Percentiles rank a stretch among this genome's conserved stretches.
Evolutionary conservation across 352 stramenopile genomes (phyloP).

Genomic region (Blastocystis sp.): DNA sequence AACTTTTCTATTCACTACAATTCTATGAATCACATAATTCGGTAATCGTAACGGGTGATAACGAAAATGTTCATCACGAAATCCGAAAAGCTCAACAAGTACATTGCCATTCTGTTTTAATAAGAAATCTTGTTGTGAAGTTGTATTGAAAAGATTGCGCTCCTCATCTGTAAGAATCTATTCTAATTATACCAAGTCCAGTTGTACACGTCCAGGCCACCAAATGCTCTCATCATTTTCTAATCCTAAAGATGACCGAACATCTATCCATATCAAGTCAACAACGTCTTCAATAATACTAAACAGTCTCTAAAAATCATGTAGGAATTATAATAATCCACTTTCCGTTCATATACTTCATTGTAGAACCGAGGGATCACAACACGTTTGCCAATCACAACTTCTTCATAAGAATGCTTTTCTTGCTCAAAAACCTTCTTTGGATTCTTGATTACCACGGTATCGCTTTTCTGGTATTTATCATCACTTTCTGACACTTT

Average conservation of each 20-base stretch:
- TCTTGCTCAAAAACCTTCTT: not conserved
- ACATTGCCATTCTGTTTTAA: not conserved
- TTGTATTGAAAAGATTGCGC: slow-evolving; percentile 9
- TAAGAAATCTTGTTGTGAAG: not conserved
- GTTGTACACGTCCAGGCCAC: slow-evolving; percentile 26
- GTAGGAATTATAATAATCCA: not conserved
- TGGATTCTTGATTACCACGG: not conserved
- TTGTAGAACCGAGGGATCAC: not conserved
- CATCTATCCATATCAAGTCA: slow-evolving; percentile 28
- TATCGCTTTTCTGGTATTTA: not conserved
- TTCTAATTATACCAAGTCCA: too few species aligned
- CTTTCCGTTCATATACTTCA: not conserved
- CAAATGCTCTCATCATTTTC: not conserved
- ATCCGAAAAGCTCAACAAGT: slow-evolving; percentile 38
- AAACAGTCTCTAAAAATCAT: slow-evolving; percentile 8
- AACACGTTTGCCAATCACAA: not conserved
- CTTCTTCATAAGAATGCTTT: not conserved
- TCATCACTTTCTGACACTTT: not conserved
- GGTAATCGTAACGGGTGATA: slow-evolving; percentile 21
- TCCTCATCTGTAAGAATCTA: slow-evolving; percentile 43
- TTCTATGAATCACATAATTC: not conserved
- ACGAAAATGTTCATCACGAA: not conserved
- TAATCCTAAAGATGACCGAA: not conserved
- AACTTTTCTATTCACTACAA: not conserved
- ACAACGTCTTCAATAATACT: not conserved